These are phyloP conservation scores for Alternaria consortialis DNA, from an alignment of 2,329 filamentous ascomycete species.

Conservation along the genomic window DNA sequence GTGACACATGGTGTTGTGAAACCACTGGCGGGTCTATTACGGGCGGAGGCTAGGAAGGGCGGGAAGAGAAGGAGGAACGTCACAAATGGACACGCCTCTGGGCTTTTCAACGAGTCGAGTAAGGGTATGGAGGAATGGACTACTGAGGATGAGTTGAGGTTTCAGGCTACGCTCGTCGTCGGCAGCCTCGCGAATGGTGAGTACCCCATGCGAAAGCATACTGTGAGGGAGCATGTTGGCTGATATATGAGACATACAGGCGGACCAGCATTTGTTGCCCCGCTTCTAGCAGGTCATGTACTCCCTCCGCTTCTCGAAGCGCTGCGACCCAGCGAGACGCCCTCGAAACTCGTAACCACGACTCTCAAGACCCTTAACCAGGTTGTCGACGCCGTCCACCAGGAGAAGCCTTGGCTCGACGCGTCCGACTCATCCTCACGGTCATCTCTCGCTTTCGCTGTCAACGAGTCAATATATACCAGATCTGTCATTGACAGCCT, in stretches of 20 bases:
- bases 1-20: constrained; percentile 74
- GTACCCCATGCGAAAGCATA: constrained; percentile 27
- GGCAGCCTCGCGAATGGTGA: constrained; percentile 85
- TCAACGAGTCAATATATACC: constrained; percentile 66
- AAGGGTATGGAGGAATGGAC: constrained; percentile 52
- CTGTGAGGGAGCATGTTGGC: constrained; percentile 14
- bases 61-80: constrained; percentile 61
- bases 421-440: constrained; percentile 60
- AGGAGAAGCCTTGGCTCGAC: constrained; percentile 63
- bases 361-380: constrained; percentile 78
- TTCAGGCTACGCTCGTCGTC: constrained; percentile 86
- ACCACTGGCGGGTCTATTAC: constrained; percentile 65
- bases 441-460: constrained; percentile 59
- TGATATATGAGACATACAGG: constrained; percentile 60
- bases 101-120: constrained; percentile 16
- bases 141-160: constrained; percentile 72
- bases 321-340: constrained; percentile 71
- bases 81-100: constrained; percentile 26
- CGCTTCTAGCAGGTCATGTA: constrained; percentile 73
- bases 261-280: constrained; percentile 78
- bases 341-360: constrained; percentile 73
- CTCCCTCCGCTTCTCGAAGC: constrained; percentile 76
- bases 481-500: constrained; percentile 69
- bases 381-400: constrained; percentile 70
- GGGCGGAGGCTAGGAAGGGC: constrained; percentile 54